Percentiles rank a stretch among this genome's conserved stretches.
Evolutionary conservation across 257 asterid species (phyloP).

Genomic region (Verbena officinalis): DNA sequence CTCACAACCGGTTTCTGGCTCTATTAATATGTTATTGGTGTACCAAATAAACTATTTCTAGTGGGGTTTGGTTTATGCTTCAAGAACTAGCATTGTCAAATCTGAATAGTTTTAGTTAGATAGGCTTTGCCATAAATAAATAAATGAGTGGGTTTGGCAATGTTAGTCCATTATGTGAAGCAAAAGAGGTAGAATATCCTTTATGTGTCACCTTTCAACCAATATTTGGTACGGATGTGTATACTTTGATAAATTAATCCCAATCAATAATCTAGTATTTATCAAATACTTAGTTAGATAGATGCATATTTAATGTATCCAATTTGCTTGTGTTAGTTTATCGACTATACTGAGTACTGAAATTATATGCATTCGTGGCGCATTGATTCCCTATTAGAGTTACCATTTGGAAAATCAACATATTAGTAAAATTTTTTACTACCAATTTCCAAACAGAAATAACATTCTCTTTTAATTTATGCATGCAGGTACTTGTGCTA

Average conservation of each 20-base stretch:
- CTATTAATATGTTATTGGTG: background rate
- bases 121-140: background rate
- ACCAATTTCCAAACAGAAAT: too few relatives aligned
- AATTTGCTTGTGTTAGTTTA: too few relatives aligned
- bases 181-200: conserved; percentile 21
- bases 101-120: background rate
- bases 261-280: too few relatives aligned
- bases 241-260: too few relatives aligned
- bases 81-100: background rate
- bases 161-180: conserved; percentile 32
- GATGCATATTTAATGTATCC: too few relatives aligned
- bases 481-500: conserved; percentile 49
- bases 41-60: background rate
- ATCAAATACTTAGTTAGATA: too few relatives aligned
- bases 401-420: too few relatives aligned
- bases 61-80: background rate
- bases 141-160: background rate
- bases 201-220: background rate
- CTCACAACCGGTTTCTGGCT: background rate
- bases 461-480: background rate
- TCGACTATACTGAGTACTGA: too few relatives aligned
- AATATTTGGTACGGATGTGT: background rate
- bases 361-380: too few relatives aligned
- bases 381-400: too few relatives aligned
- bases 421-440: too few relatives aligned